Evolutionary conservation across 176 grass and related monocot species (phyloP).

Genomic region (Coix lacrymajobi): DNA sequence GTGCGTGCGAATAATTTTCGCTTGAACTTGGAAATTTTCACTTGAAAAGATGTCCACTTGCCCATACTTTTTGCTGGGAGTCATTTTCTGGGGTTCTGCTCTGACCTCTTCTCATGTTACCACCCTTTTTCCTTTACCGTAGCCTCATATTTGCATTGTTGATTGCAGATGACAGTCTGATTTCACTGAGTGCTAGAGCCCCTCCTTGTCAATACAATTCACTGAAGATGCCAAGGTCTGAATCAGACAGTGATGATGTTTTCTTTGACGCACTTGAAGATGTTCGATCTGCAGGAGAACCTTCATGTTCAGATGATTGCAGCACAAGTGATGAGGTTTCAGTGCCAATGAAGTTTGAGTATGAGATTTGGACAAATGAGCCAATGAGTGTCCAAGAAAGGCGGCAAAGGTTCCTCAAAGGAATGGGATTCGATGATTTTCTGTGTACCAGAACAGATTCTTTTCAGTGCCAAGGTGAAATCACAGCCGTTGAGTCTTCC

Average conservation of each 20-base stretch:
- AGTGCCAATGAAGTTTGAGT: constrained; percentile 24
- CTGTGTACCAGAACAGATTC: constrained; percentile 6
- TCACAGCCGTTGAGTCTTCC: constrained; percentile 1
- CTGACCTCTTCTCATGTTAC: not conserved
- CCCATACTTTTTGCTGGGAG: not conserved
- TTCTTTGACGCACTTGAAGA: constrained; percentile 79
- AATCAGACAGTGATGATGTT: constrained; percentile 49
- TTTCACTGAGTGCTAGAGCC: not conserved
- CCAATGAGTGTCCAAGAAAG: constrained; percentile 73
- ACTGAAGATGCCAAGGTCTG: constrained; percentile 47
- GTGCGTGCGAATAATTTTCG: not conserved
- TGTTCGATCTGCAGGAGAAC: constrained; percentile 34
- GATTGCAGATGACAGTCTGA: constrained; percentile 30
- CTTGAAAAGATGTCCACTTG: not conserved
- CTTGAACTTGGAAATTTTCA: not conserved
- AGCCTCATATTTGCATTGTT: not conserved
- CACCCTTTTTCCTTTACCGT: not conserved
- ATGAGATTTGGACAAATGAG: constrained; percentile 47
- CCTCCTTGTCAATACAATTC: not conserved
- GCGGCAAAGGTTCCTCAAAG: constrained; percentile 53
- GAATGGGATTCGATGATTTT: constrained; percentile 57
- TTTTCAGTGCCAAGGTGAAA: constrained; percentile 17
- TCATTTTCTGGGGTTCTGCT: not conserved
- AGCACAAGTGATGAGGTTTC: constrained; percentile 33
- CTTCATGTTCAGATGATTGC: constrained; percentile 46